These are phyloP conservation scores for Ophiostoma triangulosporum DNA, from an alignment of 2,329 filamentous ascomycete genomes.

Conservation along the genomic window DNA sequence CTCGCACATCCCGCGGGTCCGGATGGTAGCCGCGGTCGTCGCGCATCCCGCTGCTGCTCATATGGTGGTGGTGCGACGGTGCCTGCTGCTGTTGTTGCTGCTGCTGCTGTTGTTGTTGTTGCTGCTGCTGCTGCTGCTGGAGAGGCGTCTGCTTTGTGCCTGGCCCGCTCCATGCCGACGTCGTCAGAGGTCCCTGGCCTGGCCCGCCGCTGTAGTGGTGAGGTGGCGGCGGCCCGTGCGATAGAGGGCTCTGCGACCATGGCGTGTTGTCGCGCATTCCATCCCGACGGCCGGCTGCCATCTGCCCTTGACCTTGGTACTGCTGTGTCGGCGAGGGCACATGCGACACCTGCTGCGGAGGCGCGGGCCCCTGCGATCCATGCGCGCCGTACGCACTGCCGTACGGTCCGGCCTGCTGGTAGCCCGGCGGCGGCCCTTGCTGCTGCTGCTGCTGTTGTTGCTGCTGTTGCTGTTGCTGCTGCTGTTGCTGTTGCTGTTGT, in stretches of 20 bases:
- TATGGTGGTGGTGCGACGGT: slow-evolving; percentile 16
- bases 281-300: slow-evolving; percentile 32
- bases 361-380: not conserved
- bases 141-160: slow-evolving; percentile 11
- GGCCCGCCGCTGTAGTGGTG: slow-evolving; percentile 10
- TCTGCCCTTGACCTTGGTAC: slow-evolving; percentile 39
- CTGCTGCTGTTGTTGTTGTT: slow-evolving; percentile 16
- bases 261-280: slow-evolving; percentile 25
- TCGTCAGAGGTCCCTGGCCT: slow-evolving; percentile 5
- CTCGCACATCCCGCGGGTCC: slow-evolving; percentile 1
- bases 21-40: slow-evolving; percentile 11
- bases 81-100: slow-evolving; percentile 11
- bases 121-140: slow-evolving; percentile 15
- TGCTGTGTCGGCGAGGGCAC: slow-evolving; percentile 10
- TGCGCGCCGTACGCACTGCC: slow-evolving; percentile 3
- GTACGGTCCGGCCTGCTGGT: not conserved
- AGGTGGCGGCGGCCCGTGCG: not conserved
- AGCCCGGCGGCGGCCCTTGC: slow-evolving; percentile 13
- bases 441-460: slow-evolving; percentile 7
- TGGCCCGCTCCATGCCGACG: not conserved
- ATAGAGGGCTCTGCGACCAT: slow-evolving; percentile 19
- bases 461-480: slow-evolving; percentile 12
- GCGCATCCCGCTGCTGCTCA: slow-evolving; percentile 10
- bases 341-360: slow-evolving; percentile 5
- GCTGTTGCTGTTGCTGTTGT: slow-evolving; percentile 14